Conservation (phyloP, 257 asterid species). For the Ocimum tenuiflorum region DNA sequence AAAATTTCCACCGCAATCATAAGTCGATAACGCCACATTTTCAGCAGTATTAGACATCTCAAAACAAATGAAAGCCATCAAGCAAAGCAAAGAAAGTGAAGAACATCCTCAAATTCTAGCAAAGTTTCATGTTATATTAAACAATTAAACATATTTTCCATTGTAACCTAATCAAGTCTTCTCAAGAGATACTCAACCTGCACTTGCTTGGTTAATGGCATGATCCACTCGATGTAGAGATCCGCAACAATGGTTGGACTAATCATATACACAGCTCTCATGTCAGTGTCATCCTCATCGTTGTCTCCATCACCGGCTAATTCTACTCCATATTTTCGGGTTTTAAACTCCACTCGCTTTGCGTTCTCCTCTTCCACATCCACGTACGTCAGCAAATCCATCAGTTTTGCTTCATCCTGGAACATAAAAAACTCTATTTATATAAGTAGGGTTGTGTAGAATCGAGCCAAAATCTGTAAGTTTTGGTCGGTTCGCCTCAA, state of each 20-base stretch:
- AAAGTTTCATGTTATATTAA: no score
- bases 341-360: constrained; percentile 70
- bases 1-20: no score
- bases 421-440: neutral
- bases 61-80: no score
- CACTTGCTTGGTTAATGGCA: constrained; percentile 90
- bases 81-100: no score
- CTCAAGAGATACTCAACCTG: constrained; percentile 73
- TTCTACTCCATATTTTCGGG: constrained; percentile 58
- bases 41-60: no score
- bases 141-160: neutral
- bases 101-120: no score
- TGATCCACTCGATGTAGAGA: constrained; percentile 71
- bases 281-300: constrained; percentile 15
- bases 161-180: constrained; percentile 52
- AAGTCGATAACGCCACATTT: no score
- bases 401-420: constrained; percentile 49
- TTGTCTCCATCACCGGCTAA: constrained; percentile 24
- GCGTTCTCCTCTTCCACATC: constrained; percentile 60
- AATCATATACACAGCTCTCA: constrained; percentile 56
- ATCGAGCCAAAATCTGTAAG: no score
- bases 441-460: no score
- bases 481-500: no score
- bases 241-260: constrained; percentile 68
- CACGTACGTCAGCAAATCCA: constrained; percentile 68